phyloP scores from a whole-genome alignment of 2,329 filamentous ascomycete species.

The Neocatenulostroma microsporum region DNA sequence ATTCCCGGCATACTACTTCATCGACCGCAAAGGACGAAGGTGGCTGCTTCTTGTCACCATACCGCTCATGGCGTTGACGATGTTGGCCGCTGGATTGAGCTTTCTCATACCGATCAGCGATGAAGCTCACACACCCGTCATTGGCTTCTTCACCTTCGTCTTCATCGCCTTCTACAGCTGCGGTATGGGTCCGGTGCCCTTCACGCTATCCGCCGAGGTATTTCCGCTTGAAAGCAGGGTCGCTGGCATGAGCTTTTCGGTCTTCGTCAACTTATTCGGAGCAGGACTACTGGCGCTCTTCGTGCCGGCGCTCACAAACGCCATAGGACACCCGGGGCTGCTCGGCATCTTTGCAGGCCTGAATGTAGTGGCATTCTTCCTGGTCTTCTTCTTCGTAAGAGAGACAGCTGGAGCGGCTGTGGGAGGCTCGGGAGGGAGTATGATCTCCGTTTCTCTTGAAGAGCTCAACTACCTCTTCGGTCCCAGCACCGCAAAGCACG shows the following conservation, averaged over 20 bases:
- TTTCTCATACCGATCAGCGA: conserved; percentile 40
- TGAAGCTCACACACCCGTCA: conserved; percentile 39
- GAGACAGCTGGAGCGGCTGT: conserved; percentile 23
- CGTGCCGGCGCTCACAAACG: conserved; percentile 19
- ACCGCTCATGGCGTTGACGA: conserved; percentile 41
- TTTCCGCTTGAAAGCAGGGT: conserved; percentile 60
- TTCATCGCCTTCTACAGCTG: conserved; percentile 35
- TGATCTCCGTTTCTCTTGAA: conserved; percentile 18
- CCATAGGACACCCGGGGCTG: conserved; percentile 17
- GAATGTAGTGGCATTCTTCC: conserved; percentile 23
- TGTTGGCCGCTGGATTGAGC: conserved; percentile 43
- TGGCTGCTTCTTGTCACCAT: conserved; percentile 41
- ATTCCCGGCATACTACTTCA: conserved; percentile 52
- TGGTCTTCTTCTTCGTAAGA: conserved; percentile 27
- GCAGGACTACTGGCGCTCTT: conserved; percentile 23
- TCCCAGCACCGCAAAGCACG: conserved; percentile 13
- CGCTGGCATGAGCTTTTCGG: conserved; percentile 62
- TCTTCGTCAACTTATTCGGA: conserved; percentile 30
- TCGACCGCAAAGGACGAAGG: conserved; percentile 51
- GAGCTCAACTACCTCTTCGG: conserved; percentile 28
- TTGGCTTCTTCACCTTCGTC: conserved; percentile 51
- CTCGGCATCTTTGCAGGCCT: conserved; percentile 25
- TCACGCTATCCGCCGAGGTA: conserved; percentile 61
- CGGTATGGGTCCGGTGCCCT: conserved; percentile 50
- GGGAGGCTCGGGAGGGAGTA: conserved; percentile 9